Percentiles rank a stretch among this genome's conserved stretches.
These are phyloP conservation scores for Eragrostis tef DNA, from an alignment of 202 grass and related monocot species.

Conservation along the genomic window DNA sequence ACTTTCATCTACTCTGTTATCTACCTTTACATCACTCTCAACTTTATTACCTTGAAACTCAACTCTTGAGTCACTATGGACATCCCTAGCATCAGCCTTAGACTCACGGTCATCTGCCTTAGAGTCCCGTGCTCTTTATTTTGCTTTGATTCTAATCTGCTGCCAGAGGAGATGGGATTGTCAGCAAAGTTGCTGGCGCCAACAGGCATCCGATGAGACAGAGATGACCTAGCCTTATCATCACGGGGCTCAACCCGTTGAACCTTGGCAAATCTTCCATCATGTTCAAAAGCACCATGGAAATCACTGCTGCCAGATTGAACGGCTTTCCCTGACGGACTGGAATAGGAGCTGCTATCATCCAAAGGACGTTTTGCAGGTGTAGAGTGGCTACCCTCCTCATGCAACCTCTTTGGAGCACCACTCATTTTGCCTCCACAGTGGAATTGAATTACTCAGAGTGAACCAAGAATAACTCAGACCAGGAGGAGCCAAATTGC, in stretches of 20 bases:
- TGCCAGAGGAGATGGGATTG: slow-evolving; percentile 55
- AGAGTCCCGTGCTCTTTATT: slow-evolving; percentile 55
- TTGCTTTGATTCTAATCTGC: slow-evolving; percentile 64
- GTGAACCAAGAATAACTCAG: slow-evolving; percentile 20
- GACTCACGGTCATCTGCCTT: slow-evolving; percentile 58
- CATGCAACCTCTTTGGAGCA: slow-evolving; percentile 72
- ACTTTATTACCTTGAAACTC: slow-evolving; percentile 59
- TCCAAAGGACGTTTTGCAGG: slow-evolving; percentile 72
- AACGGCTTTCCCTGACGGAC: slow-evolving; percentile 58
- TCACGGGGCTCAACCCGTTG: slow-evolving; percentile 76
- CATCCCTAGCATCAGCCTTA: slow-evolving; percentile 55
- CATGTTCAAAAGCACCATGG: slow-evolving; percentile 68
- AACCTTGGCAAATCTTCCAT: slow-evolving; percentile 69
- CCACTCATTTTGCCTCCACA: slow-evolving; percentile 67
- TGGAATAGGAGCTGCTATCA: slow-evolving; percentile 56
- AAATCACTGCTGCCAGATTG: slow-evolving; percentile 61
- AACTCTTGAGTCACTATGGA: slow-evolving; percentile 47
- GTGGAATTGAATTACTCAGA: slow-evolving; percentile 12
- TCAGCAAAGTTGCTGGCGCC: slow-evolving; percentile 51
- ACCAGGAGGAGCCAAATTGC: slow-evolving; percentile 1
- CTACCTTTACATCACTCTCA: slow-evolving; percentile 54
- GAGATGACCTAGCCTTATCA: slow-evolving; percentile 66
- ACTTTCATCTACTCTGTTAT: slow-evolving; percentile 64
- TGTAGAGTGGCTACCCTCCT: slow-evolving; percentile 71
- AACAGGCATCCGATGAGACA: slow-evolving; percentile 51